A percentile compares a stretch with the other conserved stretches of the same genome.
Conservation (phyloP, 176 grass and related monocot species). For the Oryza longistaminata region DNA sequence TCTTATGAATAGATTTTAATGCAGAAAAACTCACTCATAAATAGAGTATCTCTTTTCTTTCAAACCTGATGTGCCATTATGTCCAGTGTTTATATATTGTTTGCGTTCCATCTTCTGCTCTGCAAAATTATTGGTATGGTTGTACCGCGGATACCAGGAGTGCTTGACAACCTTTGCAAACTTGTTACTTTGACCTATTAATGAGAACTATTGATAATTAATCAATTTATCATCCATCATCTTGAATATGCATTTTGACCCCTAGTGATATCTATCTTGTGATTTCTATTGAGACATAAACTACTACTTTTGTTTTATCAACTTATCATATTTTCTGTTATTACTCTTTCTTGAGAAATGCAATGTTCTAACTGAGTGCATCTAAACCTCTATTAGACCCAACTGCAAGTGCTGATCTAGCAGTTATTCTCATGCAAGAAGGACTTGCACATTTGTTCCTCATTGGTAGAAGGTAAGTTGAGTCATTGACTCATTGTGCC, state of each 20-base stretch:
- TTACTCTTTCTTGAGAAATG: not conserved
- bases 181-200: not conserved
- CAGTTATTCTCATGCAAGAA: slow-evolving; percentile 99
- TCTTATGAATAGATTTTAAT: not conserved
- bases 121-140: too few relatives aligned
- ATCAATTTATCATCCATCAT: not conserved
- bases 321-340: not conserved
- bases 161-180: not conserved
- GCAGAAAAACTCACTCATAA: not conserved
- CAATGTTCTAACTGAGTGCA: slow-evolving; percentile 10
- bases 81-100: not conserved
- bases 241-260: not conserved
- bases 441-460: slow-evolving; percentile 89
- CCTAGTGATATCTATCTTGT: not conserved
- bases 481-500: slow-evolving; percentile 8
- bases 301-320: not conserved
- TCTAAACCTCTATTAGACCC: slow-evolving; percentile 68
- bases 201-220: not conserved
- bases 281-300: not conserved
- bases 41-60: not conserved
- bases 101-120: not conserved
- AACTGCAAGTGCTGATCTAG: slow-evolving; percentile 93
- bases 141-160: too few relatives aligned
- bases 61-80: not conserved
- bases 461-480: slow-evolving; percentile 74